Evolutionary conservation across 2,329 filamentous ascomycete species (phyloP).

Genomic region (Fusarium kyushuense): DNA sequence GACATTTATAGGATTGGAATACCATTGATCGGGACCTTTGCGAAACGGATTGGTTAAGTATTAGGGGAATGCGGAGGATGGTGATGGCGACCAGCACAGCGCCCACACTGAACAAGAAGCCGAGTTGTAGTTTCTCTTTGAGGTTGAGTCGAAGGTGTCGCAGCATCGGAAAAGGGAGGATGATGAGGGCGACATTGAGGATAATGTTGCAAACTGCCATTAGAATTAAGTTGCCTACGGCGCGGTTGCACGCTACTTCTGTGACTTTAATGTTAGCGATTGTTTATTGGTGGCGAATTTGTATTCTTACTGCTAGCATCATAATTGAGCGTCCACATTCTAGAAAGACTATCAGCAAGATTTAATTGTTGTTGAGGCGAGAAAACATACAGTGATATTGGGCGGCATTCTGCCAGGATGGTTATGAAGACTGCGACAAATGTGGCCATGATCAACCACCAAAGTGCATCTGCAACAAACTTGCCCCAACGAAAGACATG

Average conservation of each 20-base stretch:
- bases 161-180: slow-evolving; percentile 50
- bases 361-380: accelerated
- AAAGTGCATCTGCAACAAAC: slow-evolving; percentile 35
- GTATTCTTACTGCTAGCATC: slow-evolving; percentile 20
- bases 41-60: slow-evolving; percentile 47
- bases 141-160: slow-evolving; percentile 38
- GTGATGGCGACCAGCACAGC: slow-evolving; percentile 48
- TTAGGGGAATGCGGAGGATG: slow-evolving; percentile 48
- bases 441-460: slow-evolving; percentile 47
- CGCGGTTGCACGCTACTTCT: slow-evolving; percentile 42
- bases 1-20: neutral
- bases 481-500: slow-evolving; percentile 44
- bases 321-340: slow-evolving; percentile 35
- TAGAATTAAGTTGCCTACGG: slow-evolving; percentile 46
- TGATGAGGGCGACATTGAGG: slow-evolving; percentile 48
- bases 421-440: slow-evolving; percentile 47
- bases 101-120: slow-evolving; percentile 48
- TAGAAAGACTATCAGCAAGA: slow-evolving; percentile 9
- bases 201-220: slow-evolving; percentile 51
- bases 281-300: neutral
- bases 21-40: slow-evolving; percentile 50
- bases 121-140: slow-evolving; percentile 38
- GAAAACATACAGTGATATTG: slow-evolving; percentile 42
- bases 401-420: slow-evolving; percentile 48
- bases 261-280: slow-evolving; percentile 6